Conservation (phyloP, 2,329 filamentous ascomycete genomes). For the Arthrinium phaeospermum region DNA sequence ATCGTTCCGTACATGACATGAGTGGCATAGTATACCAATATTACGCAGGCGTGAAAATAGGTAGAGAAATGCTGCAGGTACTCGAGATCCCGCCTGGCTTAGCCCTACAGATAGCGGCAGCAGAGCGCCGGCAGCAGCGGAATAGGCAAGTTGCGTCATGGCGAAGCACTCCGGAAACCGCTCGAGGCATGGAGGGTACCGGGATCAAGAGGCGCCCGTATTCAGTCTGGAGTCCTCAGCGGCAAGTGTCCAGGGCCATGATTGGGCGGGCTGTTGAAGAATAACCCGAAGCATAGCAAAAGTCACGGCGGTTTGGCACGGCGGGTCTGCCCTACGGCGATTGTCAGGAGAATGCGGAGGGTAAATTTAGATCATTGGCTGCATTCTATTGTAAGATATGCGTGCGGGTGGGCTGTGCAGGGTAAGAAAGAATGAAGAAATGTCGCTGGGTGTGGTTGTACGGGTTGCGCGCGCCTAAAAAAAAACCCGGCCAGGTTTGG, state of each 20-base stretch:
- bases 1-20: conserved; percentile 7
- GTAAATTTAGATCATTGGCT: conserved; percentile 20
- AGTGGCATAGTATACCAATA: conserved; percentile 6
- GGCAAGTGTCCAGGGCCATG: conserved; percentile 1
- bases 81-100: neutral
- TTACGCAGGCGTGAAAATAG: neutral
- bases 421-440: neutral
- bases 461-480: conserved; percentile 26
- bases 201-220: conserved; percentile 4
- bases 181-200: neutral
- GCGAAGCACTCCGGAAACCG: conserved; percentile 19
- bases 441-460: neutral
- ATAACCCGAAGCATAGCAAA: neutral
- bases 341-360: neutral
- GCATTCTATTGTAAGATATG: conserved; percentile 6
- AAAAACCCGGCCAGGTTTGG: neutral
- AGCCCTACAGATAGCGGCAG: conserved; percentile 6
- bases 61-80: neutral
- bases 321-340: neutral
- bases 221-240: neutral
- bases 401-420: conserved; percentile 12
- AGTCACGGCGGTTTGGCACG: neutral
- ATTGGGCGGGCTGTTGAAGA: conserved; percentile 11
- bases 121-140: neutral
- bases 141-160: conserved; percentile 23